Evolutionary conservation across 805 yeast species (phyloP).

Genomic region (Yamadazyma phyllophila): DNA sequence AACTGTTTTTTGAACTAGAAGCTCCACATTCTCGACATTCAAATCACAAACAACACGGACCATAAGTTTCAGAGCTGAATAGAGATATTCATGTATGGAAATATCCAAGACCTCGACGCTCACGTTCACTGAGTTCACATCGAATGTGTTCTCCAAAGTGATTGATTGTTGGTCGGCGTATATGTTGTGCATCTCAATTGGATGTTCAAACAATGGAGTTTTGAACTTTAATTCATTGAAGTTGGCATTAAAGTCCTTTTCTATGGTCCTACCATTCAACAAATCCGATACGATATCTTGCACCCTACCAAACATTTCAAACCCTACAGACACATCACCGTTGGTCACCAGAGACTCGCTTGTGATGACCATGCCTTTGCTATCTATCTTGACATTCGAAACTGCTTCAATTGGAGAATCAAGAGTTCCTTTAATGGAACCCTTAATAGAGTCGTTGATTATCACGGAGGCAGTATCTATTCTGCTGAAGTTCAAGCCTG

Average conservation of each 20-base stretch:
- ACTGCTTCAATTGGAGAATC: not conserved
- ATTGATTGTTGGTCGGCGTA: not conserved
- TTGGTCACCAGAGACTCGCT: not conserved
- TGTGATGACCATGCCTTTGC: not conserved
- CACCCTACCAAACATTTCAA: not conserved
- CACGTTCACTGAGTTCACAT: not conserved
- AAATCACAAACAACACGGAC: slow-evolving; percentile 1
- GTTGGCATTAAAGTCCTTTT: not conserved
- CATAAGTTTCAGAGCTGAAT: not conserved
- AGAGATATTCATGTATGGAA: not conserved
- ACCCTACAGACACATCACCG: not conserved
- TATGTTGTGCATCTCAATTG: not conserved
- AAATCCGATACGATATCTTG: not conserved
- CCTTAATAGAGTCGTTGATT: not conserved
- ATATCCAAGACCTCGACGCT: not conserved
- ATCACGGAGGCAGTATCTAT: not conserved
- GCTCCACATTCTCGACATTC: not conserved
- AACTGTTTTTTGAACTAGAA: not conserved
- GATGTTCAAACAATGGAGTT: not conserved
- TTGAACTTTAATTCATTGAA: not conserved
- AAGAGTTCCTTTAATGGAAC: not conserved
- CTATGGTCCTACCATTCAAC: not conserved
- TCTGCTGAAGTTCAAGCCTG: not conserved
- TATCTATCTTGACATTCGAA: not conserved
- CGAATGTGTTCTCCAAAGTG: not conserved